Evolutionary conservation across 2,329 filamentous ascomycete genomes (phyloP), one percentile per base, ranked within the genome.

Genomic region (Penicillium sp.): DNA sequence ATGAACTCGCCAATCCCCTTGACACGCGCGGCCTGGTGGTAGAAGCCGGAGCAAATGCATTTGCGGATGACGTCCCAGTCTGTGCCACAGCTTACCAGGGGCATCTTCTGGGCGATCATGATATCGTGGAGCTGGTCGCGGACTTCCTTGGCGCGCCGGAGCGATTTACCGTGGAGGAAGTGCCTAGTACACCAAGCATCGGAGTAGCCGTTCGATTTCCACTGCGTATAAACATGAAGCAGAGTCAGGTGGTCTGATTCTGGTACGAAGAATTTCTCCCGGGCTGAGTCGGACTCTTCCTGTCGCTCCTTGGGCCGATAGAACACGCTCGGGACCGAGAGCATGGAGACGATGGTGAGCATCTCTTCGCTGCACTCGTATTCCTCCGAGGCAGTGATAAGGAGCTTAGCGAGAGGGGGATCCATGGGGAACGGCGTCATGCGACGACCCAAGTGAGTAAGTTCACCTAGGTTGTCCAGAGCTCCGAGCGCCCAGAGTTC

Each of bases 361-460:
- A 98, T 96, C 71, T 98, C 93, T 72, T 97, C 92, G 69, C 87
- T 93, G 72, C 93, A 98, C 40, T 83, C 87, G 67, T 96, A 96
- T 55, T 91, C 85, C 46, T 88, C 87, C 0, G 90, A 86, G 0
- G 91, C 88, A 40, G 88, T 95, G 66, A 98, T 95, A 47, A 98
- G 81, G 10, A 98, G 82, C 71, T 98, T 98, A 6, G 92, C 90
- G 8, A 98, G 78, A 0, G 91, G 91, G 0, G 93, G 93, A 57
- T 98, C 93, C 92, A 98, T 98, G 0, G 93, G 93, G 63, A 97
- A 98, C 1, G 89, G 87, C 24, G 93, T 96, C 93, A 98, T 98
- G 60, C 88, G 91, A 39, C 82, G 83, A 27, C 93, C 93, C 1
- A 98, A 81, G 0, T 82, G 77, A 0, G 93, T 98, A 24, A 98